phyloP scores from a whole-genome alignment of 768 basidiomycete genomes.

The Tulasnella sp. region DNA sequence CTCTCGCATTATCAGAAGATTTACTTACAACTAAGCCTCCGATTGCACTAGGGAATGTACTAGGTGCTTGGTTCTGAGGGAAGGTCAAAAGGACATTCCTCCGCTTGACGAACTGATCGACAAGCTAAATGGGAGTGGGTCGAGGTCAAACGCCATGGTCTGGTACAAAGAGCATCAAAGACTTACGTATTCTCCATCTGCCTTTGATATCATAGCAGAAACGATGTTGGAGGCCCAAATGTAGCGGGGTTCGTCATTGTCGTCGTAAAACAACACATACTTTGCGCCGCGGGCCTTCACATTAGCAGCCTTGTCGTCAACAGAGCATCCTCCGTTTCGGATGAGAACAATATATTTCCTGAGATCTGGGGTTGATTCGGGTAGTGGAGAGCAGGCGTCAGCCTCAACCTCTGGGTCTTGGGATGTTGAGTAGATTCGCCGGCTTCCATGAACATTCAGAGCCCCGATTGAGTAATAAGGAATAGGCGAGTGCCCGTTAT shows the following conservation, averaged over 20 bases:
- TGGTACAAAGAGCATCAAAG: background rate
- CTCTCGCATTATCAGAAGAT: too few species aligned
- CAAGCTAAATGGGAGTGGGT: background rate
- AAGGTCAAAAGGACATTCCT: background rate
- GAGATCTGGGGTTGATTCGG: slow-evolving; percentile 36
- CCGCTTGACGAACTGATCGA: background rate
- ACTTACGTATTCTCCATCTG: slow-evolving; percentile 42
- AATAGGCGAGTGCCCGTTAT: slow-evolving; percentile 43
- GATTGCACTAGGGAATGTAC: background rate
- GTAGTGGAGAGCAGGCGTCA: slow-evolving; percentile 37
- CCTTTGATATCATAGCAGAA: slow-evolving; percentile 49
- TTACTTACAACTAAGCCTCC: slow-evolving; percentile 32
- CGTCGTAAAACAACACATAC: slow-evolving; percentile 43
- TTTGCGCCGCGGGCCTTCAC: slow-evolving; percentile 52
- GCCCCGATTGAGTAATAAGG: slow-evolving; percentile 45
- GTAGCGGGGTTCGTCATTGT: slow-evolving; percentile 40
- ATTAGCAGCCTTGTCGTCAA: slow-evolving; percentile 48
- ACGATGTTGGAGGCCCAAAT: slow-evolving; percentile 31
- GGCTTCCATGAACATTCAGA: slow-evolving; percentile 34
- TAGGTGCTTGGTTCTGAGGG: slow-evolving; percentile 5
- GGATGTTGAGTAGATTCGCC: slow-evolving; percentile 37
- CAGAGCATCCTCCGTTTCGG: slow-evolving; percentile 37
- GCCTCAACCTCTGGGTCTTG: slow-evolving; percentile 32
- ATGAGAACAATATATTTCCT: slow-evolving; percentile 37
- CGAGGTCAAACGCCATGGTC: background rate